Evolutionary conservation across 306 rosid species (phyloP), one percentile per base, ranked within the genome.

Genomic region (Cyamopsis tetragonoloba): DNA sequence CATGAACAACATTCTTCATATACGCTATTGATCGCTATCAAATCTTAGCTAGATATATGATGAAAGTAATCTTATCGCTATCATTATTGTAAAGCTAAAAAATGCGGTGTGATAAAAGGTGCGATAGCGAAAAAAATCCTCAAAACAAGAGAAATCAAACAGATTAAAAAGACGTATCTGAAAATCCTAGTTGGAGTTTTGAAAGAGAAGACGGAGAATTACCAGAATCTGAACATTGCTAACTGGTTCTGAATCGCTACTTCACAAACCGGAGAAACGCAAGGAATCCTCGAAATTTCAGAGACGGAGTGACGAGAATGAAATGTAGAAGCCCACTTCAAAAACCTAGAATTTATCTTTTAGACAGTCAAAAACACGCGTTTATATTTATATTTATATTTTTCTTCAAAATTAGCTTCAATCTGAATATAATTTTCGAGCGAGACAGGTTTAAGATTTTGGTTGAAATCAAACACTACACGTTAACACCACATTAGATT

Each of bases 141-240:
- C 6, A 6, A 20, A 41, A 14, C 7, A 3, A 60, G 34, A 44
- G 24, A 14, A 32, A 59, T 41, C 17, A 4, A 62, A 48, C 2
- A 18, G 30, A 3, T 2, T 3, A 10, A 27, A 62, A 15, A 13
- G 11, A 51, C 13, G 24, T 18, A 9, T 1, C 14, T 6, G 3
- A 59, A 56, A 54, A 19, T 39, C n/a, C n/a, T 1, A 50, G 34
- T 17, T 6, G 14, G 13, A 22, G 14, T 15, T 57, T 58, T 51
- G 37, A 30, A 56, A 31, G 6, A 1, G 66, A 8, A 46, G n/a
- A 48, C 0, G 64, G 34, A 31, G 19, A 53, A 43, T 53, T 84
- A 91, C 98, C 98, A 86, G 80, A 91, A 91, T 77, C 85, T 84
- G 82, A 91, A 91, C 96, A 88, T 88, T 30, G 81, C 65, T 46